Evolutionary conservation across 345 rosid species (phyloP), one percentile per base, ranked within the genome.

Genomic region (Eucalyptus polyanthemos): DNA sequence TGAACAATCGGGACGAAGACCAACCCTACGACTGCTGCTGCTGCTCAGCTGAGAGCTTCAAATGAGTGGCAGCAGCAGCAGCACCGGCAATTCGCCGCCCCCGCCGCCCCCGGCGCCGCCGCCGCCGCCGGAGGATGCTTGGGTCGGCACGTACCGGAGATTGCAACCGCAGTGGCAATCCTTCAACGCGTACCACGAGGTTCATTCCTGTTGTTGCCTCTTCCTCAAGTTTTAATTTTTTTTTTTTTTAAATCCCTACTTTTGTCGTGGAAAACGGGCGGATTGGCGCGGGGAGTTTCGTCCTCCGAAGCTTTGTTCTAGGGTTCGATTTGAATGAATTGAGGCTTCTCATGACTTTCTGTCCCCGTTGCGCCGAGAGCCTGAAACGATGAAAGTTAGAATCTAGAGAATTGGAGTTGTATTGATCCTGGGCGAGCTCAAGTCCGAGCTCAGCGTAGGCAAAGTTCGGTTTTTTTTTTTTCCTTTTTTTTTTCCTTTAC

Each of bases 131-230:
- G 93, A 92, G 89, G 94, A 93, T 92, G 98, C 94, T 40, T 97
- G 99, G 98, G 49, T 93, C 88, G 88, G 90, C 29, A 90, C 95
- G 45, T 93, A 92, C 92, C 91, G 88, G 27, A 92, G 88, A 21
- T 89, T 96, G 88, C 89, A 93, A 62, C 97, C 96, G 83, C 93
- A 92, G 53, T 96, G 97, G 95, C 93, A 92, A 67, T 93, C 97
- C 80, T 87, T 93, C 86, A 24, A 92, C 72, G 92, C 87, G 16
- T 92, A 96, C 80, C 96, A 89, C 47, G 94, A 91, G 97, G 99
- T 95, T 47, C 86, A 9, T 76, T 76, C 44, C 47, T 25, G 47
- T 76, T 4, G 29, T 76, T 76, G 47, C 85, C 85, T 22, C 42
- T 34, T 76, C 13, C 47, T 8, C 31, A 21, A 53, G 58, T 53